phyloP scores from a whole-genome alignment of 2,329 filamentous ascomycete genomes.

The Aspergillus udagawae region DNA sequence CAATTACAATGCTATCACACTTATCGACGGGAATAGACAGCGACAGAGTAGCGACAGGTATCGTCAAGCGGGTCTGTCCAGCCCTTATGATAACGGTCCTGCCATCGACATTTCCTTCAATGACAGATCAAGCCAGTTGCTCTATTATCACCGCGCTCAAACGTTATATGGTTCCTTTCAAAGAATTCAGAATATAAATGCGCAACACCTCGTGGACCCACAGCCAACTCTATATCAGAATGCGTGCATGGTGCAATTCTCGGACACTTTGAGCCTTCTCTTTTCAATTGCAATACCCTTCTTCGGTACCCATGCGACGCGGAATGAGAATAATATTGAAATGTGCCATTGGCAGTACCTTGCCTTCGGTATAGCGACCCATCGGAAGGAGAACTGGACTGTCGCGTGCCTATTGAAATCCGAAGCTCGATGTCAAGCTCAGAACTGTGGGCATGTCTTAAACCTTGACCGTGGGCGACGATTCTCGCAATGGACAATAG shows the following conservation, averaged over 20 bases:
- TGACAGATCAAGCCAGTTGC: constrained; percentile 31
- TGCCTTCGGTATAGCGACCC: constrained; percentile 35
- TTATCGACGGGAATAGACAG: constrained; percentile 14
- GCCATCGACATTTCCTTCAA: constrained; percentile 33
- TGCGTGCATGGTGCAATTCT: constrained; percentile 22
- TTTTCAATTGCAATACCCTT: constrained; percentile 41
- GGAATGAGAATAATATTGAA: constrained; percentile 5
- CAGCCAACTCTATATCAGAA: constrained; percentile 20
- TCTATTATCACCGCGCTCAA: constrained; percentile 31
- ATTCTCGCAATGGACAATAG: constrained; percentile 32
- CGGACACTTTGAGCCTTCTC: constrained; percentile 19
- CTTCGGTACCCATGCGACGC: constrained; percentile 31
- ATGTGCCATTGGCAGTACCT: constrained; percentile 39
- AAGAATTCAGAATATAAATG: constrained; percentile 25
- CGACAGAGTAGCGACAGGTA: not conserved
- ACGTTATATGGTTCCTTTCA: constrained; percentile 36
- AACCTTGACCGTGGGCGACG: constrained; percentile 40
- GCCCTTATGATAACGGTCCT: constrained; percentile 17
- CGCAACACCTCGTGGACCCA: constrained; percentile 1
- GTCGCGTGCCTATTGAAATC: constrained; percentile 38
- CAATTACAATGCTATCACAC: constrained; percentile 13
- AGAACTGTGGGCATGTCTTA: constrained; percentile 29
- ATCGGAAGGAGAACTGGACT: constrained; percentile 31
- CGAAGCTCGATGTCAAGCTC: constrained; percentile 23
- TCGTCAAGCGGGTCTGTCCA: not conserved